Evolutionary conservation across 176 grass and related monocot genomes (phyloP), one percentile per base, ranked within the genome.

Genomic region (Cocos nucifera): DNA sequence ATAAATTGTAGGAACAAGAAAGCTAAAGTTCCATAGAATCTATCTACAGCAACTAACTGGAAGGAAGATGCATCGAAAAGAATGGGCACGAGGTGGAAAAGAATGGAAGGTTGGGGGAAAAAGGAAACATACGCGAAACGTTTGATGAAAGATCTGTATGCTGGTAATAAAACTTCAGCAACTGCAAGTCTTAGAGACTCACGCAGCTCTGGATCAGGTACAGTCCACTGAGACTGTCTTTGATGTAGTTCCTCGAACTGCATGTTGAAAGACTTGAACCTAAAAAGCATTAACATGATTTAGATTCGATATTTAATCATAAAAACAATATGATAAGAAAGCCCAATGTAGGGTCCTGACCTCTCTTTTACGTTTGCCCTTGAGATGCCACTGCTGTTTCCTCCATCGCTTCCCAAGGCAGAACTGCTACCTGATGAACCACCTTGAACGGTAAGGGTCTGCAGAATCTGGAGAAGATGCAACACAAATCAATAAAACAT

Each of bases 111-210:
- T 15, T n/a, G 6, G 1, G n/a, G 23, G 18, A 27, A 21, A 4
- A 19, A 15, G 17, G 50, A 52, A 53, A 81, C 72, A 18, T 81
- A 97, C 93, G 87, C 87, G 15, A 97, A 97, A 58, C 93, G 87
- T 76, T 88, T 97, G 53, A 83, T 25, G 66, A 88, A 97, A 51
- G 93, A 91, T 57, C 93, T 71, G 57, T 97, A 97, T 29, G 93
- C 93, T 64, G 93, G 93, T 24, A 97, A 64, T 50, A 97, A 65
- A 64, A 97, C 84, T 61, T 97, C 93, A 10, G 87, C 86, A 17
- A 91, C 58, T 49, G 93, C 84, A 78, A 97, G 93, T 64, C 93
- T 88, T 54, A 97, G 79, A 17, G 83, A 97, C 75, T 97, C 93
- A 57, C 87, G 75, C 48, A 97, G 69, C 66, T 97, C 93, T 30